Evolutionary conservation across 805 yeast genomes (phyloP), one percentile per base, ranked within the genome.

Genomic region (Candida morakotiae): DNA sequence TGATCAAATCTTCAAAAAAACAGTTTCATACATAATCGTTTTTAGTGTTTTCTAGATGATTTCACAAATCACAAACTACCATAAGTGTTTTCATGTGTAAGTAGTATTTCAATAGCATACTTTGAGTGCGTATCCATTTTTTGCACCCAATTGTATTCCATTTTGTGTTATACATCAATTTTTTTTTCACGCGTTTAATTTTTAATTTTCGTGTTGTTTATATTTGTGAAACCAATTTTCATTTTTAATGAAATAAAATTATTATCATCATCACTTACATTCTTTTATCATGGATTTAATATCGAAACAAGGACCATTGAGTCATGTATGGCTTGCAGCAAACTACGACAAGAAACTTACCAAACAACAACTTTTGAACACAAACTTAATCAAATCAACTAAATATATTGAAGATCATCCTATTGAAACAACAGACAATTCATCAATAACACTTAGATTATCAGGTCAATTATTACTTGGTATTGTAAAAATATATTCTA

Each of bases 251-350:
- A n/a, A n/a, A n/a, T n/a, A n/a, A n/a, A n/a, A n/a, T n/a, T n/a
- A n/a, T n/a, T n/a, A n/a, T n/a, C n/a, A n/a, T n/a, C n/a, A n/a
- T n/a, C n/a, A n/a, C n/a, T n/a, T n/a, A n/a, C n/a, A n/a, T n/a
- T 27, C 19, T 25, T 11, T 3, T 7, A 31, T 21, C 16, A 31
- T 31, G 34, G 34, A 26, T 27, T 56, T 79, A 22, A 65, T 81
- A 15, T 69, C 85, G 2, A 80, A 77, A 42, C 81, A 81, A 53
- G 94, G 95, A 2, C 95, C 95, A 1, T 66, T 88, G 42, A 95
- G 94, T 2, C 85, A 82, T 46, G 88, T 87, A 7, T 88, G 96
- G 96, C 69, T 88, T 32, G 96, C 96, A 8, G 91, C 96, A 15
- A 88, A 86, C 54, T 73, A 88, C 60, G 95, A 88, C 48, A 77